A percentile compares a stretch with the other conserved stretches of the same genome.
Evolutionary conservation across 2,329 filamentous ascomycete genomes (phyloP).

Genomic region (Amauroascus niger): DNA sequence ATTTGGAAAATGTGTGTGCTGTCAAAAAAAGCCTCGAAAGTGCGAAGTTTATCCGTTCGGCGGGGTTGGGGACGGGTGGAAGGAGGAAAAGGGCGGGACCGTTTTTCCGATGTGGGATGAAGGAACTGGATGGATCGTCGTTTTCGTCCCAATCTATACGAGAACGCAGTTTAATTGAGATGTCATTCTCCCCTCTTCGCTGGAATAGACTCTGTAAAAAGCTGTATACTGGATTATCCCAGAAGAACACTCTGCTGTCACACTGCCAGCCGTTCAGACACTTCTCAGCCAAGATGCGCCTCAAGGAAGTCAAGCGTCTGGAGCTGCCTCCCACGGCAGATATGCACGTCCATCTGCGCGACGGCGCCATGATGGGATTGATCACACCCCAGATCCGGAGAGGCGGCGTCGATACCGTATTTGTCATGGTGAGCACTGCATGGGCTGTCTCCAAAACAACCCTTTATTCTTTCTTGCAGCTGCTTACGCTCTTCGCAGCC

Average conservation of each 20-base stretch:
- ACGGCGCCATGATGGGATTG: slow-evolving; percentile 53
- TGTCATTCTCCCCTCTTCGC: neutral
- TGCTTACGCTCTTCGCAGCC: slow-evolving; percentile 41
- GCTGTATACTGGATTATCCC: neutral
- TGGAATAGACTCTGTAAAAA: neutral
- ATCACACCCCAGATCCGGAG: slow-evolving; percentile 47
- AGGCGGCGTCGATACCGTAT: slow-evolving; percentile 57
- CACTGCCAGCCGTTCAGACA: neutral
- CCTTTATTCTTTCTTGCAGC: slow-evolving; percentile 19
- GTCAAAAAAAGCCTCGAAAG: no score
- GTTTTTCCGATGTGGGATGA: slow-evolving; percentile 10
- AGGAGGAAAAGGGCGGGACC: no score
- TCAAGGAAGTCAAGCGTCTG: slow-evolving; percentile 10
- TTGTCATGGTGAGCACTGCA: slow-evolving; percentile 39
- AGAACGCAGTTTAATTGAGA: neutral
- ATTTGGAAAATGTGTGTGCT: no score
- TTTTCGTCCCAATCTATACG: neutral
- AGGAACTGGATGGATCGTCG: no score
- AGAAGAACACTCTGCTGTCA: neutral
- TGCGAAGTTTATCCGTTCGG: neutral
- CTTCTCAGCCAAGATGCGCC: slow-evolving; percentile 11
- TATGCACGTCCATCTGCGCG: slow-evolving; percentile 53
- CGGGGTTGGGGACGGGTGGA: neutral
- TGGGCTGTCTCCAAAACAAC: neutral
- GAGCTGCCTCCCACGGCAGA: slow-evolving; percentile 15